These are phyloP conservation scores for Daucus carota DNA, from an alignment of 129 eudicot species.

Conservation along the genomic window DH1_v3.0 NC_030386.2:14158501-14159000, in stretches of 20 bases:
- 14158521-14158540: background rate
- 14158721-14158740: background rate
- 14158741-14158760: background rate
- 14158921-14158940: background rate
- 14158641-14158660: slow-evolving; percentile 93
- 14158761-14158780: background rate
- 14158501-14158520: background rate
- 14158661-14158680: slow-evolving; percentile 87
- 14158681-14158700: background rate
- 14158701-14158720: background rate
- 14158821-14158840: background rate
- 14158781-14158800: background rate
- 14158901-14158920: background rate
- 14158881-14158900: background rate
- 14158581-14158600: background rate
- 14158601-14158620: slow-evolving; percentile 73
- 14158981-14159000: background rate
- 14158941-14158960: background rate
- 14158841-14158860: background rate
- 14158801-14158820: background rate
- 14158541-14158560: background rate
- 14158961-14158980: background rate
- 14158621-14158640: slow-evolving; percentile 97
- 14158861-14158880: background rate
- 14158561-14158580: background rate